A percentile compares a stretch with the other conserved stretches of the same genome.
These are phyloP conservation scores for Aspergillus wentii DNA, from an alignment of 495 filamentous ascomycete genomes.

Conservation along the genomic window DNA sequence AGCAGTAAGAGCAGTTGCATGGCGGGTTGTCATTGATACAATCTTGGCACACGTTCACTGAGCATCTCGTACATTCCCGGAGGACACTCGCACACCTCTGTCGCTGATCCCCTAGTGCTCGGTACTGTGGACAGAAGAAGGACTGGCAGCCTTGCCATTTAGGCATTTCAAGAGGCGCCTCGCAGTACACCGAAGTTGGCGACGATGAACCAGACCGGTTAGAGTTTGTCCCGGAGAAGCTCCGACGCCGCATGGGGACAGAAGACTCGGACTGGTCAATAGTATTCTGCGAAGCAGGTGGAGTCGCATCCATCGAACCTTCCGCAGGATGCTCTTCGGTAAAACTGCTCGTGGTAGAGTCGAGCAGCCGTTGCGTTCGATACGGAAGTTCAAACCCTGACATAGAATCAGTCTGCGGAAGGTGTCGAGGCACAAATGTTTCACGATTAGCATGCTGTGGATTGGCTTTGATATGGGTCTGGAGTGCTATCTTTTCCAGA, in stretches of 20 bases:
- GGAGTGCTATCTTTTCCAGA: constrained; percentile 44
- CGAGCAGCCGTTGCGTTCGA: constrained; percentile 24
- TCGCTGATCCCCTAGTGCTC: constrained; percentile 46
- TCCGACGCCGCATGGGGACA: constrained; percentile 18
- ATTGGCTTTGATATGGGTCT: no score
- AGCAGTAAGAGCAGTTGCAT: constrained; percentile 52
- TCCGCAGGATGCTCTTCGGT: constrained; percentile 32
- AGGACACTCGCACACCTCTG: constrained; percentile 44
- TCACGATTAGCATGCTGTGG: no score
- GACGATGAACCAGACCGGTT: constrained; percentile 38
- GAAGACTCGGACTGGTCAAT: constrained; percentile 9
- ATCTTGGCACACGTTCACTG: constrained; percentile 53
- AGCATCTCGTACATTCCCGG: constrained; percentile 50
- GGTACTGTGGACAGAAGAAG: constrained; percentile 50
- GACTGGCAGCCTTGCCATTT: constrained; percentile 56
- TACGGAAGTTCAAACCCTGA: constrained; percentile 29
- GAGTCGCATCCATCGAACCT: constrained; percentile 15
- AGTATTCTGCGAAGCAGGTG: constrained; percentile 11
- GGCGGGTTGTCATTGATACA: constrained; percentile 40
- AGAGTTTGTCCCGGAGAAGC: constrained; percentile 34
- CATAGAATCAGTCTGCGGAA: constrained; percentile 6
- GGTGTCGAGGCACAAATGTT: no score
- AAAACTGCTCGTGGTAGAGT: constrained; percentile 38
- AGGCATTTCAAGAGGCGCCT: constrained; percentile 27
- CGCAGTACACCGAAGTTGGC: constrained; percentile 34